A percentile compares a stretch with the other conserved stretches of the same genome.
Evolutionary conservation across 805 yeast genomes (phyloP).

Genomic region (Yarrowia hollandica): DNA sequence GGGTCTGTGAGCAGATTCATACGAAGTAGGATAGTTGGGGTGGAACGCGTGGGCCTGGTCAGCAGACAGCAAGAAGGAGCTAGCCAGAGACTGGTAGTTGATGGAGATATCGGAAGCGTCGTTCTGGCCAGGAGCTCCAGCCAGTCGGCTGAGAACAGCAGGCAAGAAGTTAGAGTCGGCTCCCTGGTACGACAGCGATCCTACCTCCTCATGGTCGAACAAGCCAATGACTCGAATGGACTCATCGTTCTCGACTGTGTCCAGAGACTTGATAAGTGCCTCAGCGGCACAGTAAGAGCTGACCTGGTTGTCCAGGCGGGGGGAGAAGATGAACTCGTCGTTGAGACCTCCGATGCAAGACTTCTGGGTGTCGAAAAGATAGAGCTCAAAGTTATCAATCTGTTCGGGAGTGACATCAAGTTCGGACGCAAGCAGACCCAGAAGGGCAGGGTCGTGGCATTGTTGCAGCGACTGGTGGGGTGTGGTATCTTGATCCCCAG

Average conservation of each 20-base stretch:
- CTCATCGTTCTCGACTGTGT: constrained; percentile 47
- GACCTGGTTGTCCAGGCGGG: constrained; percentile 86
- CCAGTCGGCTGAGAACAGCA: constrained; percentile 68
- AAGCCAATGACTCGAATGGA: constrained; percentile 75
- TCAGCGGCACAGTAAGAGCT: constrained; percentile 79
- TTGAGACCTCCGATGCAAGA: constrained; percentile 84
- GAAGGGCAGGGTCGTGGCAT: constrained; percentile 75
- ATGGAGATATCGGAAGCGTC: constrained; percentile 35
- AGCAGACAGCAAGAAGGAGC: constrained; percentile 84
- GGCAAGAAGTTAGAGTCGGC: constrained; percentile 92
- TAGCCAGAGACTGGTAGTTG: constrained; percentile 41
- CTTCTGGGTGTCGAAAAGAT: constrained; percentile 80
- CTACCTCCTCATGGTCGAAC: constrained; percentile 96
- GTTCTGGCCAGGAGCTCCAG: constrained; percentile 38
- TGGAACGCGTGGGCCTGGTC: constrained; percentile 98
- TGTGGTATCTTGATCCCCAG: constrained; percentile 44
- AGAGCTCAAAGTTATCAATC: constrained; percentile 87
- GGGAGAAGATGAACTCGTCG: constrained; percentile 88
- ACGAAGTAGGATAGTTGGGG: constrained; percentile 78
- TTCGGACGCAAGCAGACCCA: constrained; percentile 68
- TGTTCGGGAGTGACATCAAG: constrained; percentile 52
- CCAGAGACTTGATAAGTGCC: constrained; percentile 60
- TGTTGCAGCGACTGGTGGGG: constrained; percentile 61
- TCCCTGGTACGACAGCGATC: constrained; percentile 92
- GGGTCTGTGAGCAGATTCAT: constrained; percentile 81